Base-by-base conservation (phyloP, 2,329 filamentous ascomycete species). In the Madurella fahalii region DNA sequence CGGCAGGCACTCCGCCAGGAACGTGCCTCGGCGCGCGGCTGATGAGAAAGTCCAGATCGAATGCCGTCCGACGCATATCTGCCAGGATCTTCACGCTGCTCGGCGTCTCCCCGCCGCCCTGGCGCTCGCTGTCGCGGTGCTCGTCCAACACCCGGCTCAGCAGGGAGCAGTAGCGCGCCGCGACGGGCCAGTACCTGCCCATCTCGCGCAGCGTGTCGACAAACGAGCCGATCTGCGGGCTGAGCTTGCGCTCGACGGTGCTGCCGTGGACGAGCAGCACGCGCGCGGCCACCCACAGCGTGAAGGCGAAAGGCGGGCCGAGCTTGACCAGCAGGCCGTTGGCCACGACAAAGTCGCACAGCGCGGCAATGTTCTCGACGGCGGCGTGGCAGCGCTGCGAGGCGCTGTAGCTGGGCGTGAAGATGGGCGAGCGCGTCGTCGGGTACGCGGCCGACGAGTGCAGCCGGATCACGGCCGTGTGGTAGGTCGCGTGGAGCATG, bases 401-500 rank as follows among this genome's bases (percentile, higher is more conserved):
- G 31, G 92, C 92, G 63, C 85, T 89, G 69, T 90, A 95, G 0
- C 89, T 95, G 0, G 91, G 89, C 0, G 89, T 92, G 72, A 96
- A 96, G 50, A 95, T 92, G 12, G 87, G 86, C 1, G 90, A 95
- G 32, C 89, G 81, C 3, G 89, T 94, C 4, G 90, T 95, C 3
- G 92, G 92, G 69, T 96, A 96, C 2, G 91, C 92, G 5, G 92
- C 90, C 1, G 90, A 95, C 0, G 91, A 96, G 72, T 96, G 91
- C 20, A 96, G 79, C 37, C 92, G 85, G 63, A 96, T 95, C 9
- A 95, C 85, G 44, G 91, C 88, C 0, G 90, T 95, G 69, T 95
- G 89, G 65, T 92, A 95, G 0, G 90, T 91, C 4, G 89, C 87
- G 67, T 96, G 92, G 31, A 96, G 77, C 86, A 95, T 95, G 48